Evolutionary conservation across 108 stramenopile species (phyloP).

Genomic region (Pseudonitzschia multiseries): DNA sequence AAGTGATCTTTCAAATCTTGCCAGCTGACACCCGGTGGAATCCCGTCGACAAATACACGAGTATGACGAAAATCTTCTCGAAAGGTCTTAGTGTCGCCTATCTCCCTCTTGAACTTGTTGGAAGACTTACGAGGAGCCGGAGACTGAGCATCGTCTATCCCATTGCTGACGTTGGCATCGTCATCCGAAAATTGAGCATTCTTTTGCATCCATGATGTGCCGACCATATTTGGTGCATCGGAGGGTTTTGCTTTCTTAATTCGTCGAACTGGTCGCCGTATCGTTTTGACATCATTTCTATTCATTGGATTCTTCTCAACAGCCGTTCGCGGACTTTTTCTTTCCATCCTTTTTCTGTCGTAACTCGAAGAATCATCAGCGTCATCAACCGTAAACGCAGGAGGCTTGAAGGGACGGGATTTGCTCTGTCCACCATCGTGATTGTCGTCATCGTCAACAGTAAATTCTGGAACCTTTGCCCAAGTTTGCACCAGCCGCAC

Average conservation of each 20-base stretch:
- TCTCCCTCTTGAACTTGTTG: conserved; percentile 7
- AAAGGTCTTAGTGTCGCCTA: conserved; percentile 24
- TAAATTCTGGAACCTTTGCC: conserved; percentile 21
- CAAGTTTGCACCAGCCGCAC: background rate
- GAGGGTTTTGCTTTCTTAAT: background rate
- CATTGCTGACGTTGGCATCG: background rate
- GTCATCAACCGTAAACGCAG: conserved; percentile 1
- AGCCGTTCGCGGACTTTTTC: background rate
- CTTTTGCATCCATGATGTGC: conserved; percentile 41
- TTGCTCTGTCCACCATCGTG: background rate
- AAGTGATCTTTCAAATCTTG: conserved; percentile 89
- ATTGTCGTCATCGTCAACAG: conserved; percentile 28
- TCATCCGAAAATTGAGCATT: conserved; percentile 27
- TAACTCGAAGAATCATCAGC: background rate
- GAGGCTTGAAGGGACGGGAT: background rate
- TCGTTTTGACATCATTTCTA: background rate
- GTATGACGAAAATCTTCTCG: conserved; percentile 66
- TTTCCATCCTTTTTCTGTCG: background rate
- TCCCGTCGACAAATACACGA: conserved; percentile 78
- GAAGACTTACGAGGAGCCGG: background rate
- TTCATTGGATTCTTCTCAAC: background rate
- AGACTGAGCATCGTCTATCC: background rate
- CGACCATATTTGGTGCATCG: conserved; percentile 20
- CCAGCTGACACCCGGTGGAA: conserved; percentile 69
- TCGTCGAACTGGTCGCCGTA: conserved; percentile 10